Percentiles rank a stretch among this genome's conserved stretches.
Evolutionary conservation across 129 eudicot species (phyloP).

Genomic region (Mikania micrantha): DNA sequence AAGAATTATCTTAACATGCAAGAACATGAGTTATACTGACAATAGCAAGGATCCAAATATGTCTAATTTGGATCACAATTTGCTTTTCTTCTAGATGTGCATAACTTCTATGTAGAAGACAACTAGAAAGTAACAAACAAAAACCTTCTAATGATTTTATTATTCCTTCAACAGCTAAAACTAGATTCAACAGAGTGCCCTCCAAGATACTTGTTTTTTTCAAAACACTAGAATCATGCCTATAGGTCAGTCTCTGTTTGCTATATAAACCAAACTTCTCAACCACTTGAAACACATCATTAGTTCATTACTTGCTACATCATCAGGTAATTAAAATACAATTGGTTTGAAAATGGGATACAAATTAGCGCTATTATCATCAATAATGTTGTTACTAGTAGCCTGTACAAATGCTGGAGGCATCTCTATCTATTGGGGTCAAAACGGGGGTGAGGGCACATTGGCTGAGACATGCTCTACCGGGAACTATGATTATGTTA

Average conservation of each 20-base stretch:
- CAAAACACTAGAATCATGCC: background rate
- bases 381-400: slow-evolving; percentile 15
- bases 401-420: slow-evolving; percentile 27
- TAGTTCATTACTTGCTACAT: background rate
- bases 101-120: background rate
- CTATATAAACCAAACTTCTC: slow-evolving; percentile 9
- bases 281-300: background rate
- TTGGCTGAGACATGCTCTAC: slow-evolving; percentile 33
- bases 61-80: background rate
- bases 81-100: background rate
- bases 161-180: background rate
- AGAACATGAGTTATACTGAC: background rate
- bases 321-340: background rate
- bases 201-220: background rate
- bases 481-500: slow-evolving; percentile 24
- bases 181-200: slow-evolving; percentile 19
- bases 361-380: slow-evolving; percentile 3
- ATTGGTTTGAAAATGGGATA: slow-evolving; percentile 1
- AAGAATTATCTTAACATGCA: background rate
- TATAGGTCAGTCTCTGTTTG: background rate
- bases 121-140: background rate
- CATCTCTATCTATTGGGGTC: slow-evolving; percentile 43
- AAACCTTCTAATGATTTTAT: slow-evolving; percentile 3
- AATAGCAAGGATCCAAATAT: background rate
- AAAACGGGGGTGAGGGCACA: slow-evolving; percentile 33